These are phyloP conservation scores for Metschnikowia peoriensis DNA, from an alignment of 805 yeast genomes.

Conservation along the genomic window DNA sequence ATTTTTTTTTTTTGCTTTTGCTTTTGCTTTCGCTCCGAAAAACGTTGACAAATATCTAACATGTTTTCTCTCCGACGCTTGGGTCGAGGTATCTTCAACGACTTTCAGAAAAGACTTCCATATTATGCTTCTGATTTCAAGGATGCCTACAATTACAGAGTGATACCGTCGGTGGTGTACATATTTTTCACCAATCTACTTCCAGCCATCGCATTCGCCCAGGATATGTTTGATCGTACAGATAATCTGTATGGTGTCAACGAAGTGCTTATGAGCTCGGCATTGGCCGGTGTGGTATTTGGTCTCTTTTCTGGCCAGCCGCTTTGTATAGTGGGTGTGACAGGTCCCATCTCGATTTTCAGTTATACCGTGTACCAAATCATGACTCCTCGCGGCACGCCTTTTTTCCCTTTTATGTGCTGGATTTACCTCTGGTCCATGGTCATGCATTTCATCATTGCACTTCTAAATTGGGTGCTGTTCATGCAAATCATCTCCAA, in stretches of 20 bases:
- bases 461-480: conserved; percentile 65
- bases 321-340: conserved; percentile 91
- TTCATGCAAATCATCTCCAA: conserved; percentile 69
- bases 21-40: background rate
- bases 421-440: conserved; percentile 94
- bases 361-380: conserved; percentile 84
- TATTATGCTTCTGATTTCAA: conserved; percentile 73
- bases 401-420: conserved; percentile 88
- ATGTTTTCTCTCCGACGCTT: conserved; percentile 8
- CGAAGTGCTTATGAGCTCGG: conserved; percentile 80
- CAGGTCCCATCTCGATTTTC: conserved; percentile 93
- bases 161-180: conserved; percentile 77
- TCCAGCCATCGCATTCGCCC: conserved; percentile 95
- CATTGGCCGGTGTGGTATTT: conserved; percentile 85
- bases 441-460: conserved; percentile 73
- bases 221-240: conserved; percentile 94
- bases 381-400: conserved; percentile 50
- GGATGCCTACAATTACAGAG: conserved; percentile 84
- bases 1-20: background rate
- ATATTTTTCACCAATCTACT: conserved; percentile 86
- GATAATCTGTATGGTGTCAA: conserved; percentile 85
- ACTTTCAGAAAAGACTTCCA: conserved; percentile 55
- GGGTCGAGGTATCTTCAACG: conserved; percentile 55
- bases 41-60: background rate
- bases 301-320: conserved; percentile 90